Conservation (phyloP, 192 early-diverging fungal genomes). For the Podila verticillata region DNA sequence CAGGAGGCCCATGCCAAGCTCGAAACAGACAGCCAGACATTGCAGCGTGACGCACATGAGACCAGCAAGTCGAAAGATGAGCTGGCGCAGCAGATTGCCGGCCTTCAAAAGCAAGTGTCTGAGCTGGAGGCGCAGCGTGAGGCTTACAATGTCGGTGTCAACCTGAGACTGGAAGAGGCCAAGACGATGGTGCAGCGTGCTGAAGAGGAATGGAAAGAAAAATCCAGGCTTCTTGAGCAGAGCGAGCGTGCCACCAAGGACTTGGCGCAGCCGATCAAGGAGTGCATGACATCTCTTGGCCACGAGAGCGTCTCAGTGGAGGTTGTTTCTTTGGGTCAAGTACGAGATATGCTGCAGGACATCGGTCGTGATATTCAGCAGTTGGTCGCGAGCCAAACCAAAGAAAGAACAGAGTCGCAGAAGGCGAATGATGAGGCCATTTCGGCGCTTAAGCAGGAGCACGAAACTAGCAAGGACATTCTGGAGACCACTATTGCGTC, state of each 20-base stretch:
- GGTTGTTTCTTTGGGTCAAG: slow-evolving; percentile 13
- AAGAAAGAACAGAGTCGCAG: neutral
- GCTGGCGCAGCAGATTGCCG: slow-evolving; percentile 26
- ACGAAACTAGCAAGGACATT: slow-evolving; percentile 16
- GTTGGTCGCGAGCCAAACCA: slow-evolving; percentile 12
- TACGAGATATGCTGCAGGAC: slow-evolving; percentile 7
- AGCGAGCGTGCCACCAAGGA: slow-evolving; percentile 26
- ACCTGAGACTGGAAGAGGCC: slow-evolving; percentile 36
- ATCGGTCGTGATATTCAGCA: slow-evolving; percentile 19
- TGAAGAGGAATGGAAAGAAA: slow-evolving; percentile 46
- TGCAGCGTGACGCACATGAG: slow-evolving; percentile 7
- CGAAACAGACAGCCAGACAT: slow-evolving; percentile 8
- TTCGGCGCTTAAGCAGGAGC: slow-evolving; percentile 11
- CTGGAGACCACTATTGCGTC: slow-evolving; percentile 23
- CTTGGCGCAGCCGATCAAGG: slow-evolving; percentile 16
- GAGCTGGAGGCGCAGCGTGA: slow-evolving; percentile 36
- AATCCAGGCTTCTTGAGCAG: slow-evolving; percentile 34
- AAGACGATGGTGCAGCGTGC: slow-evolving; percentile 42
- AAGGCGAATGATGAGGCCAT: neutral
- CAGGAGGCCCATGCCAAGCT: slow-evolving; percentile 7
- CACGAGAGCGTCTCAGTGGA: neutral
- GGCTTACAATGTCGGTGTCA: slow-evolving; percentile 34
- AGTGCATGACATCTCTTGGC: slow-evolving; percentile 15
- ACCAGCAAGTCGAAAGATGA: slow-evolving; percentile 20
- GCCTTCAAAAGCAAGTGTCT: slow-evolving; percentile 32